Percentiles rank a stretch among this genome's conserved stretches.
Conservation (phyloP, 495 filamentous ascomycete species). For the Cercophora newfieldiana region DNA sequence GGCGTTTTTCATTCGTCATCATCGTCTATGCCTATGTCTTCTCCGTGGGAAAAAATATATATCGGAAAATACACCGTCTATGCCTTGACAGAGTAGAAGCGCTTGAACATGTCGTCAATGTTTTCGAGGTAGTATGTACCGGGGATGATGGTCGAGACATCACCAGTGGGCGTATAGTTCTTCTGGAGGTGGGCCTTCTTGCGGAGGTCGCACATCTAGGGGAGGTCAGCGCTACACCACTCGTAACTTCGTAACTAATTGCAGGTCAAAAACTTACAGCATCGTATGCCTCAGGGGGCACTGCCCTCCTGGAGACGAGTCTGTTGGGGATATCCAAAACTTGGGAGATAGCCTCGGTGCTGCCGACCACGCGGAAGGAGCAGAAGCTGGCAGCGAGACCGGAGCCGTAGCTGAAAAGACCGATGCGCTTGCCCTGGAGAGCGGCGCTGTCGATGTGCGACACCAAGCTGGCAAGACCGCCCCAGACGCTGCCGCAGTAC, state of each 20-base stretch:
- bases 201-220: slow-evolving; percentile 86
- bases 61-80: slow-evolving; percentile 43
- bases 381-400: slow-evolving; percentile 89
- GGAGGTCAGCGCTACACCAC: slow-evolving; percentile 20
- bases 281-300: slow-evolving; percentile 85
- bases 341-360: slow-evolving; percentile 72
- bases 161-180: slow-evolving; percentile 77
- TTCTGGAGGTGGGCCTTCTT: slow-evolving; percentile 95
- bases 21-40: background rate
- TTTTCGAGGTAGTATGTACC: slow-evolving; percentile 88
- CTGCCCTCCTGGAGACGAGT: slow-evolving; percentile 64
- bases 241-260: background rate
- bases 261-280: slow-evolving; percentile 54
- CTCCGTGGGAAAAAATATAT: background rate
- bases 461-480: slow-evolving; percentile 75
- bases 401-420: slow-evolving; percentile 92
- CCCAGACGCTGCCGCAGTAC: slow-evolving; percentile 96
- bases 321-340: slow-evolving; percentile 78
- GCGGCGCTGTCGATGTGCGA: slow-evolving; percentile 65
- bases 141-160: slow-evolving; percentile 69
- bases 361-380: slow-evolving; percentile 79
- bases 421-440: slow-evolving; percentile 83
- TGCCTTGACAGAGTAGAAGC: slow-evolving; percentile 83
- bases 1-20: background rate
- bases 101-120: slow-evolving; percentile 94